Evolutionary conservation across 1,139 yeast genomes (phyloP).

Genomic region (Diutina mesorugosa): DNA sequence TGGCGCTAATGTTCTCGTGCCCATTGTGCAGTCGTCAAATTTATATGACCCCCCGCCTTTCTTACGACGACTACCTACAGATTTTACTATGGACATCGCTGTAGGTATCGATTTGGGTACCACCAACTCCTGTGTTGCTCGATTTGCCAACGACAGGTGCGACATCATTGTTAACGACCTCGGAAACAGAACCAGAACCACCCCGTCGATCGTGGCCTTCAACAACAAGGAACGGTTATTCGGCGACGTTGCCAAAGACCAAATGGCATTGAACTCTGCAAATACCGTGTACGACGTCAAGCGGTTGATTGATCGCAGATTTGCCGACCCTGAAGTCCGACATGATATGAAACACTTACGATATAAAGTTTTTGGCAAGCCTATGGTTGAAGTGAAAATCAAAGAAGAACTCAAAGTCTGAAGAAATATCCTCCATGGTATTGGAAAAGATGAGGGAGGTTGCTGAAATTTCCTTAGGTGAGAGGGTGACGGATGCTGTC

Average conservation of each 20-base stretch:
- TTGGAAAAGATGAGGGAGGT: slow-evolving; percentile 85
- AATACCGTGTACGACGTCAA: slow-evolving; percentile 80
- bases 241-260: slow-evolving; percentile 93
- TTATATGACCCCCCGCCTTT: too few species aligned
- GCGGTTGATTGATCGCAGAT: slow-evolving; percentile 75
- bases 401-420: slow-evolving; percentile 50
- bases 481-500: slow-evolving; percentile 85
- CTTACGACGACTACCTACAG: too few species aligned
- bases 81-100: slow-evolving; percentile 30
- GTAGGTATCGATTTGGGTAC: slow-evolving; percentile 79
- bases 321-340: slow-evolving; percentile 63
- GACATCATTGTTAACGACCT: slow-evolving; percentile 85
- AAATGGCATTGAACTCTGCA: slow-evolving; percentile 68
- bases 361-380: slow-evolving; percentile 61
- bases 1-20: too few species aligned
- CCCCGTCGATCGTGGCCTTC: slow-evolving; percentile 84
- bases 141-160: slow-evolving; percentile 73
- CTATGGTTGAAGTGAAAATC: slow-evolving; percentile 62
- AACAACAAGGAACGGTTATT: slow-evolving; percentile 77
- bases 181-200: slow-evolving; percentile 91
- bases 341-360: slow-evolving; percentile 78
- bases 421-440: slow-evolving; percentile 87
- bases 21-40: too few species aligned
- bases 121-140: slow-evolving; percentile 43
- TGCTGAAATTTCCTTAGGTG: slow-evolving; percentile 86